Evolutionary conservation across 2,329 filamentous ascomycete species (phyloP), one percentile per base, ranked within the genome.

Genomic region (Fusarium secorum): DNA sequence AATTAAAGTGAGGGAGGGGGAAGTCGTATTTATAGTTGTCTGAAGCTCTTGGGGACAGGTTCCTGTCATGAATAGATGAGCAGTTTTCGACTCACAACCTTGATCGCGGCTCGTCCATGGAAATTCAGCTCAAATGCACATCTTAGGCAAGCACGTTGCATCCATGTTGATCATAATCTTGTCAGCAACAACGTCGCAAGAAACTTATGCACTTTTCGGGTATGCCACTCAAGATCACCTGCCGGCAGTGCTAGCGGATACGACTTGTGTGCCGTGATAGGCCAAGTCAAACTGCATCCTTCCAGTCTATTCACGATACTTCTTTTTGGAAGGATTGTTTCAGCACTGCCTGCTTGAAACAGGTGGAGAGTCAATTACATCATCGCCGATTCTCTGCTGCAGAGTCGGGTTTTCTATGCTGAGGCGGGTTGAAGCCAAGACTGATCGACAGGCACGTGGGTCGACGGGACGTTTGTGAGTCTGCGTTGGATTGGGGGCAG

Each of bases 361-460:
- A n/a, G 15, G 2, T 11, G 22, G 7, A 26, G 18, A 44, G 39
- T 28, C 39, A 33, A 60, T 73, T 63, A 32, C 70, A 64, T 68
- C 58, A 60, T 55, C 7, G 33, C 2, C 10, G 9, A 17, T 32
- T 17, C 15, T 63, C 15, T 38, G 17, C 22, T 52, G 48, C 48
- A 52, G 18, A 52, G 48, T 52, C 48, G 48, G 48, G 24, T 38
- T 52, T 36, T n/a, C 10, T 13, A 64, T 32, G 20, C 20, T 38
- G 20, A 48, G 45, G 38, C 18, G n/a, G 58, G 42, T 24, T 49
- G 22, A 54, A 42, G 62, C 52, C 55, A 57, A 62, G 70, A 45
- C 11, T 42, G 69, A 70, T 72, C 69, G 24, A 24, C 11, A 45
- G 15, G 54, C 67, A 70, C 66, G 66, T 70, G 61, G 55, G 66